Evolutionary conservation across 1,139 yeast genomes (phyloP).

Genomic region (Sugiyamaella neomexicana): DNA sequence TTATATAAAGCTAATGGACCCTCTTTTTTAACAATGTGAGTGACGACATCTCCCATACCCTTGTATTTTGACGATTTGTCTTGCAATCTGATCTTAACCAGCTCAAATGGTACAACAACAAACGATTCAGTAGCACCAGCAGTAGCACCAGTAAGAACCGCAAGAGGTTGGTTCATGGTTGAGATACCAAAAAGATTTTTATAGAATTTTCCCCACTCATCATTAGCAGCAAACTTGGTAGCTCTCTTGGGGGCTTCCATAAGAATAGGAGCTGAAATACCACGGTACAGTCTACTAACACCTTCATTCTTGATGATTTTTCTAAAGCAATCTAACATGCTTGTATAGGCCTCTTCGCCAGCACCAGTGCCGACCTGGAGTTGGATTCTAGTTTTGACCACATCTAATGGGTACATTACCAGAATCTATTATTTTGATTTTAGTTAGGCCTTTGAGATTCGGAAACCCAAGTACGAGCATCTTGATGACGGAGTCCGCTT

Average conservation of each 20-base stretch:
- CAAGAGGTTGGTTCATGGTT: slow-evolving; percentile 75
- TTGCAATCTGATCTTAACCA: slow-evolving; percentile 82
- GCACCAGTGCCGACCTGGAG: slow-evolving; percentile 60
- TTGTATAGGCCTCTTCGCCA: slow-evolving; percentile 63
- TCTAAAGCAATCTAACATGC: slow-evolving; percentile 78
- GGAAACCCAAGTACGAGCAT: too few relatives aligned
- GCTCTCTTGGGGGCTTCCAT: slow-evolving; percentile 99
- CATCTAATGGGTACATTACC: slow-evolving; percentile 97
- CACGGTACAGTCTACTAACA: slow-evolving; percentile 73
- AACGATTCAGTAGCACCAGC: slow-evolving; percentile 98
- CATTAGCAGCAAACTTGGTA: slow-evolving; percentile 96
- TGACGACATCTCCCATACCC: slow-evolving; percentile 83
- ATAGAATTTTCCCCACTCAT: slow-evolving; percentile 92
- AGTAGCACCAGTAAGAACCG: slow-evolving; percentile 92
- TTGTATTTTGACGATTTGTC: slow-evolving; percentile 79
- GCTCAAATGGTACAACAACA: slow-evolving; percentile 95
- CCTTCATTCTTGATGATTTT: slow-evolving; percentile 90
- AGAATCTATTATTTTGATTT: slow-evolving; percentile 49
- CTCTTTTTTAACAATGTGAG: slow-evolving; percentile 66
- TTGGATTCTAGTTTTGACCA: slow-evolving; percentile 96
- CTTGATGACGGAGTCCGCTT: too few relatives aligned
- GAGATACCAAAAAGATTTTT: slow-evolving; percentile 66
- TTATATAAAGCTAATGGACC: slow-evolving; percentile 86
- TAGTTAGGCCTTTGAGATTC: neutral
- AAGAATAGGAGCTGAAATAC: slow-evolving; percentile 91